These are phyloP conservation scores for Lepidopterella palustris DNA, from an alignment of 495 filamentous ascomycete genomes.

Conservation along the genomic window DNA sequence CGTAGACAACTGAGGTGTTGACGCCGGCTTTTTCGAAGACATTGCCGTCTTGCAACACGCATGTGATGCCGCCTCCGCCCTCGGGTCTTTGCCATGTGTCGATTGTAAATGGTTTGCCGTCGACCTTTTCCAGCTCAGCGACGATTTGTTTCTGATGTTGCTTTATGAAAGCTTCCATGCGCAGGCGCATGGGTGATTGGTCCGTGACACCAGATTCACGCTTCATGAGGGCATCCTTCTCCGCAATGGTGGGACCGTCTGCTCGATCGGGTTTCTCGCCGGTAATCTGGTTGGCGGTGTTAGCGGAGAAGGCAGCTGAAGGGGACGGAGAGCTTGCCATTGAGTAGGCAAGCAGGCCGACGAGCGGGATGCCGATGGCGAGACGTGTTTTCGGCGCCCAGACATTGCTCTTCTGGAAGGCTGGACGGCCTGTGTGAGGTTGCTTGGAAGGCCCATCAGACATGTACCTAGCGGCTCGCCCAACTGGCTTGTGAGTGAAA, in stretches of 20 bases:
- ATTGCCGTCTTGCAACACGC: slow-evolving; percentile 89
- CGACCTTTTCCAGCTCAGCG: slow-evolving; percentile 67
- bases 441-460: background rate
- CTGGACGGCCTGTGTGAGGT: background rate
- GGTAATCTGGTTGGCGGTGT: slow-evolving; percentile 18
- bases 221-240: slow-evolving; percentile 61
- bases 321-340: slow-evolving; percentile 45
- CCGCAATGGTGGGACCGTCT: slow-evolving; percentile 62
- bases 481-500: background rate
- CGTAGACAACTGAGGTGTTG: slow-evolving; percentile 91
- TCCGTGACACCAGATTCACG: slow-evolving; percentile 59
- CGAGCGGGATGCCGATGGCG: slow-evolving; percentile 55
- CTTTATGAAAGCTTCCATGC: slow-evolving; percentile 95
- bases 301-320: slow-evolving; percentile 13
- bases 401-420: background rate
- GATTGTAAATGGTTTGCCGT: slow-evolving; percentile 68
- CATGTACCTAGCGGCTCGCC: background rate
- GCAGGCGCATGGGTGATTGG: slow-evolving; percentile 87
- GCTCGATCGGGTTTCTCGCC: slow-evolving; percentile 41
- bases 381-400: slow-evolving; percentile 42
- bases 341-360: slow-evolving; percentile 57
- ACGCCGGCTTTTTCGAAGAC: slow-evolving; percentile 99
- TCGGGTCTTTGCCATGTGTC: slow-evolving; percentile 86
- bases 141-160: slow-evolving; percentile 85
- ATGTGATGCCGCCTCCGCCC: slow-evolving; percentile 81